Conservation (phyloP, 768 basidiomycete genomes). For the Russula sp. region DNA sequence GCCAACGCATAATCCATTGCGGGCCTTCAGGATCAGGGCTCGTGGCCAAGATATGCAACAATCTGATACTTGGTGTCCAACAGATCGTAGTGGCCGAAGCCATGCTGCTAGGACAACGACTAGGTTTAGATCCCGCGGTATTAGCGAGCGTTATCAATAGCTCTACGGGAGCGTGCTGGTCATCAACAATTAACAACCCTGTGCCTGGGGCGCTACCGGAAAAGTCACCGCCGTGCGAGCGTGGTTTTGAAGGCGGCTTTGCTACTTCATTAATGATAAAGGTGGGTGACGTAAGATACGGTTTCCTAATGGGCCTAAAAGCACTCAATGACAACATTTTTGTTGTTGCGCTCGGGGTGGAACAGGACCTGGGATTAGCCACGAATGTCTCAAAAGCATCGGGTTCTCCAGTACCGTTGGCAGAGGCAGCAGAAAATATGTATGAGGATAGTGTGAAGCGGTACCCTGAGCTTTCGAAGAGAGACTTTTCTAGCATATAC, state of each 20-base stretch:
- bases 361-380: slow-evolving; percentile 81
- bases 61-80: slow-evolving; percentile 47
- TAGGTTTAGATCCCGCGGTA: slow-evolving; percentile 73
- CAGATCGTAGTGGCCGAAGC: slow-evolving; percentile 86
- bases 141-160: slow-evolving; percentile 82
- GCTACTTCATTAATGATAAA: slow-evolving; percentile 80
- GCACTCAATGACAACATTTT: slow-evolving; percentile 9
- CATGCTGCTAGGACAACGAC: slow-evolving; percentile 76
- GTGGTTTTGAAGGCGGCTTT: slow-evolving; percentile 82
- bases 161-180: slow-evolving; percentile 80
- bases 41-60: slow-evolving; percentile 90
- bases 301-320: background rate
- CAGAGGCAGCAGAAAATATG: slow-evolving; percentile 53
- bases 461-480: slow-evolving; percentile 54
- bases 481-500: slow-evolving; percentile 83
- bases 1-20: slow-evolving; percentile 75
- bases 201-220: slow-evolving; percentile 66
- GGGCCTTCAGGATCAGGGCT: slow-evolving; percentile 77
- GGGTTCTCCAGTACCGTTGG: slow-evolving; percentile 56
- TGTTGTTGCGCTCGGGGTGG: slow-evolving; percentile 7
- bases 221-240: slow-evolving; percentile 75
- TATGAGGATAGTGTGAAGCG: slow-evolving; percentile 51
- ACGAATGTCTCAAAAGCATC: slow-evolving; percentile 49
- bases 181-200: slow-evolving; percentile 82
- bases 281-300: slow-evolving; percentile 34